phyloP scores from a whole-genome alignment of 352 stramenopile species.

The Globisporangium rhizosaccharum region DNA sequence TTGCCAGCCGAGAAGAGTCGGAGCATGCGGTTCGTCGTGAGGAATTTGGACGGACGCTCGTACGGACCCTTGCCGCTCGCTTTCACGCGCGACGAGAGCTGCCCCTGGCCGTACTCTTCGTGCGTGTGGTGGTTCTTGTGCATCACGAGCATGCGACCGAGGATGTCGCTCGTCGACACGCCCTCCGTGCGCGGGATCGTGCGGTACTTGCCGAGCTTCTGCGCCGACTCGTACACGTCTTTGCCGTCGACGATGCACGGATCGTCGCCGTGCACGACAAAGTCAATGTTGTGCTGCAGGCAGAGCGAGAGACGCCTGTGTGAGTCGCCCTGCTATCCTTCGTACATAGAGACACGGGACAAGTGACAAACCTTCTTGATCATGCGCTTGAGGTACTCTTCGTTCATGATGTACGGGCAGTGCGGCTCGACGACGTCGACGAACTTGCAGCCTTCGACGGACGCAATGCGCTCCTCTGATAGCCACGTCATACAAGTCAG shows the following conservation, averaged over 20 bases:
- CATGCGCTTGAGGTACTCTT: slow-evolving; percentile 96
- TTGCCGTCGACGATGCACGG: slow-evolving; percentile 98
- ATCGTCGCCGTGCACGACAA: slow-evolving; percentile 98
- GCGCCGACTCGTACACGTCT: slow-evolving; percentile 97
- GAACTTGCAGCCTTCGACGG: slow-evolving; percentile 97
- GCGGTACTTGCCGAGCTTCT: slow-evolving; percentile 94
- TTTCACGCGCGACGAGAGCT: slow-evolving; percentile 71
- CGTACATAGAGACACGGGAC: background rate
- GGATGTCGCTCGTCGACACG: slow-evolving; percentile 98
- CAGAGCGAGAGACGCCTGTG: background rate
- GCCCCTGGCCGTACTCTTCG: slow-evolving; percentile 69
- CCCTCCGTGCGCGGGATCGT: slow-evolving; percentile 95
- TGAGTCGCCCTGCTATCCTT: background rate
- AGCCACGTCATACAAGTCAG: background rate
- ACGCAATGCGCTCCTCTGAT: slow-evolving; percentile 91
- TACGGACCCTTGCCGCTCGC: slow-evolving; percentile 34
- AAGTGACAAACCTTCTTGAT: slow-evolving; percentile 83
- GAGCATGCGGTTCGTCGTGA: slow-evolving; percentile 95
- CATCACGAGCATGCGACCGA: slow-evolving; percentile 97
- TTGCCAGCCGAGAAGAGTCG: slow-evolving; percentile 89
- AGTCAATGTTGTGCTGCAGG: slow-evolving; percentile 93
- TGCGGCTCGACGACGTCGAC: slow-evolving; percentile 97
- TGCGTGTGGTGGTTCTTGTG: slow-evolving; percentile 92
- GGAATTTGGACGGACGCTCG: slow-evolving; percentile 90
- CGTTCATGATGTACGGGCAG: slow-evolving; percentile 98